These are phyloP conservation scores for Haplographium delicatum DNA, from an alignment of 495 filamentous ascomycete species.

Conservation along the genomic window DNA sequence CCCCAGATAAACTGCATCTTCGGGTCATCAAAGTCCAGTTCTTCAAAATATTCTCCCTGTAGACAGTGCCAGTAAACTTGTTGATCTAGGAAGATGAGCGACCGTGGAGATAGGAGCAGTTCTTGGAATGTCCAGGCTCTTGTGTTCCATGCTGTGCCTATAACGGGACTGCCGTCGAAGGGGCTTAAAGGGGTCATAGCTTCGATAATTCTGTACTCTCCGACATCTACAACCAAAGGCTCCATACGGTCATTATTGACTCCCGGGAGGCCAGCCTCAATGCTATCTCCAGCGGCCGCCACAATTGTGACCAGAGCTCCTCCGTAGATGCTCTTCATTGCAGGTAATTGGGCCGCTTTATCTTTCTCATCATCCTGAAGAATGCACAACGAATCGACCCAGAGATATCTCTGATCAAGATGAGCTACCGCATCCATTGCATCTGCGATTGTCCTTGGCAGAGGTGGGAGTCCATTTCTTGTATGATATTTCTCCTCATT, in stretches of 20 bases:
- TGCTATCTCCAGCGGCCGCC: background rate
- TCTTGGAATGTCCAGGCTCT: background rate
- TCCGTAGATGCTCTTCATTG: background rate
- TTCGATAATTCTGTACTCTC: background rate
- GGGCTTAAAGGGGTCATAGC: background rate
- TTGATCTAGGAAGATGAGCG: background rate
- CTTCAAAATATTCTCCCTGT: background rate
- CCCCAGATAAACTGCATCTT: background rate
- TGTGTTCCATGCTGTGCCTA: background rate
- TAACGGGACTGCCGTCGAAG: background rate
- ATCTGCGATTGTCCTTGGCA: background rate
- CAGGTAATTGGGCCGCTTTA: background rate
- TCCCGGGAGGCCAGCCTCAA: background rate
- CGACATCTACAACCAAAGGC: background rate
- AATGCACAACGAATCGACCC: constrained; percentile 29
- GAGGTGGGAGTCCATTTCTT: background rate
- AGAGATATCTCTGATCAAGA: constrained; percentile 27
- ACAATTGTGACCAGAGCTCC: background rate
- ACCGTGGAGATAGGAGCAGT: background rate
- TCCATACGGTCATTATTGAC: background rate
- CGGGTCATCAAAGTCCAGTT: background rate
- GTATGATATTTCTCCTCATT: background rate
- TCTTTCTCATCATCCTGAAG: constrained; percentile 3
- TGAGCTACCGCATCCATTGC: background rate
- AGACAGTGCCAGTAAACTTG: background rate